Base-by-base conservation (phyloP, 169 alveolate species). In the Babesia ovis region DNA sequence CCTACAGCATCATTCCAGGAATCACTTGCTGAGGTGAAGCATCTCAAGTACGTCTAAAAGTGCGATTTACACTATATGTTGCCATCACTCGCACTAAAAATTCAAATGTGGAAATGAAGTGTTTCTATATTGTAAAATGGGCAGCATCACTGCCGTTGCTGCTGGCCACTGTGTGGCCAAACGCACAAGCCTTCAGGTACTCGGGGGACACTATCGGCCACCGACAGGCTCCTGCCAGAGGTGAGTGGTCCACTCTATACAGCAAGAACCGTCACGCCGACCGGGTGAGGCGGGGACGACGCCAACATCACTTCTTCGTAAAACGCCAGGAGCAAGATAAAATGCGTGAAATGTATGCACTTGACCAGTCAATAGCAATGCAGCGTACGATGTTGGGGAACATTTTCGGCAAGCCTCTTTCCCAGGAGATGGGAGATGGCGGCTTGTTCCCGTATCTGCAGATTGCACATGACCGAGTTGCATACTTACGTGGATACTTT, bases 381-480 rank as follows among this genome's bases (percentile, higher is more conserved):
- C 56, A 39, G 68, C 66, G 67, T 11, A 12, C n/a, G 16, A 51
- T 16, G 39, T 56, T 48, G 55, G 5, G 16, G 12, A 23, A 1
- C 45, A 35, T 66, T 8, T 81, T 71, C 18, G 89, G 89, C 29
- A 60, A 39, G 6, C 70, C 77, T 3, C 66, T 81, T 2, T 81
- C 89, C 22, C 77, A 72, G 60, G 35, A 34, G 14, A 79, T 66
- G 2, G 89, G 89, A 0, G 89, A 81, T 34, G 89, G 89, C 3
- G 89, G 89, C 3, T 35, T 46, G 16, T 71, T 81, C n/a, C 79
- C 84, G 3, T 25, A 51, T 35, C 22, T 81, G 25, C 4, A 3
- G 1, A 34, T 25, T 18, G 64, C 43, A 11, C 18, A 20, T 18
- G 81, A 81, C 60, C 45, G 39, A 39, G 48, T n/a, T 14, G 73